Percentiles rank a stretch among this genome's conserved stretches.
These are phyloP conservation scores for Beauveria medogensis DNA, from an alignment of 2,329 filamentous ascomycete genomes.

Conservation along the genomic window DNA sequence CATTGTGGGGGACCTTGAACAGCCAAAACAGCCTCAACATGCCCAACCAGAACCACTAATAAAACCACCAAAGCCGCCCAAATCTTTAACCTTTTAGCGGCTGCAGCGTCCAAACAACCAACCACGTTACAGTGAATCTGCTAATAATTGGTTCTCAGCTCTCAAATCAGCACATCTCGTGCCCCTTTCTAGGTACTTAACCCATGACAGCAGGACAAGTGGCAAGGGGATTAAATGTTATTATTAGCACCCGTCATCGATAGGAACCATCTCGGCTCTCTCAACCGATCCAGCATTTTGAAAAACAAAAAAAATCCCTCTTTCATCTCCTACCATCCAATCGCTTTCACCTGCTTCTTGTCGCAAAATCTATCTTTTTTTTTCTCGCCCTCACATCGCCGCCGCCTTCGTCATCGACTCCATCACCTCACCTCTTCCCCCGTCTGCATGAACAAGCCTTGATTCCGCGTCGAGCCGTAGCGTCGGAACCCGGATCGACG, in stretches of 20 bases:
- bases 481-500: slow-evolving; percentile 13
- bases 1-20: too few species aligned
- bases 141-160: not conserved
- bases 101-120: not conserved
- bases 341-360: not conserved
- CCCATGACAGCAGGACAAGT: not conserved
- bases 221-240: not conserved
- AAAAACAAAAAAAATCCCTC: not conserved
- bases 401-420: not conserved
- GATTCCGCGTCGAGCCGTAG: slow-evolving; percentile 5
- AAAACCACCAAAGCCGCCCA: not conserved
- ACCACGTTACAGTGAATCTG: not conserved
- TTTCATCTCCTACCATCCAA: not conserved
- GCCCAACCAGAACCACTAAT: not conserved
- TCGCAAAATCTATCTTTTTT: not conserved
- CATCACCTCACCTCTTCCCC: not conserved
- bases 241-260: not conserved
- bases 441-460: not conserved
- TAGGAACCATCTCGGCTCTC: not conserved
- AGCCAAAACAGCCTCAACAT: not conserved
- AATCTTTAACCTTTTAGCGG: not conserved
- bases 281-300: not conserved
- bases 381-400: not conserved
- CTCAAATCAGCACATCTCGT: not conserved
- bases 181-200: not conserved